Percentiles rank a stretch among this genome's conserved stretches.
Evolutionary conservation across 108 stramenopile species (phyloP).

Genomic region (Chaetoceros tenuissimus): DNA sequence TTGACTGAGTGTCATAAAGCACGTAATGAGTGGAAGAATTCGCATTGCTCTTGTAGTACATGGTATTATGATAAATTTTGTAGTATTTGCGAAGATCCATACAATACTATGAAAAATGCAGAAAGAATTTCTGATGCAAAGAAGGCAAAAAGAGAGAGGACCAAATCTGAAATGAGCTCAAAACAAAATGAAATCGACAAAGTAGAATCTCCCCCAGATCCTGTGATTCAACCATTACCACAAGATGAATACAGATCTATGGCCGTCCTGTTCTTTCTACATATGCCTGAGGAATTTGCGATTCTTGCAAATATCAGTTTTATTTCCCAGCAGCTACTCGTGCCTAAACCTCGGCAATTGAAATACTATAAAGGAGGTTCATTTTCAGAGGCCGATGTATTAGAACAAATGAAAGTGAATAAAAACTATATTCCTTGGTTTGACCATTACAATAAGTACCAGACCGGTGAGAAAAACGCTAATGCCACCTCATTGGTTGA

Average conservation of each 20-base stretch:
- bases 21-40: no score
- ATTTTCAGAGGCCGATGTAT: slow-evolving; percentile 5
- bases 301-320: slow-evolving; percentile 27
- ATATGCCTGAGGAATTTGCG: slow-evolving; percentile 26
- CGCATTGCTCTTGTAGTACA: no score
- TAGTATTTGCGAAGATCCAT: no score
- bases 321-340: slow-evolving; percentile 24
- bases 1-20: no score
- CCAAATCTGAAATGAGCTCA: slow-evolving; percentile 4
- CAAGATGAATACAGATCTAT: slow-evolving; percentile 11
- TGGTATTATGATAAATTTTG: no score
- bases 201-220: slow-evolving; percentile 11
- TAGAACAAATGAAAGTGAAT: slow-evolving; percentile 1
- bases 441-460: slow-evolving; percentile 20
- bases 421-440: slow-evolving; percentile 8
- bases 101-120: no score
- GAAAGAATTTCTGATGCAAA: no score
- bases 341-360: slow-evolving; percentile 13
- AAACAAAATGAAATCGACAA: slow-evolving; percentile 1
- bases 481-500: slow-evolving; percentile 2
- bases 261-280: slow-evolving; percentile 27
- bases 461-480: slow-evolving; percentile 11
- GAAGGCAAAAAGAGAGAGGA: slow-evolving; percentile 6
- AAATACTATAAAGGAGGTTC: slow-evolving; percentile 6
- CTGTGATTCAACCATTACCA: slow-evolving; percentile 26